Evolutionary conservation across 495 filamentous ascomycete genomes (phyloP).

Genomic region (Penicillium cosmopolitanum): DNA sequence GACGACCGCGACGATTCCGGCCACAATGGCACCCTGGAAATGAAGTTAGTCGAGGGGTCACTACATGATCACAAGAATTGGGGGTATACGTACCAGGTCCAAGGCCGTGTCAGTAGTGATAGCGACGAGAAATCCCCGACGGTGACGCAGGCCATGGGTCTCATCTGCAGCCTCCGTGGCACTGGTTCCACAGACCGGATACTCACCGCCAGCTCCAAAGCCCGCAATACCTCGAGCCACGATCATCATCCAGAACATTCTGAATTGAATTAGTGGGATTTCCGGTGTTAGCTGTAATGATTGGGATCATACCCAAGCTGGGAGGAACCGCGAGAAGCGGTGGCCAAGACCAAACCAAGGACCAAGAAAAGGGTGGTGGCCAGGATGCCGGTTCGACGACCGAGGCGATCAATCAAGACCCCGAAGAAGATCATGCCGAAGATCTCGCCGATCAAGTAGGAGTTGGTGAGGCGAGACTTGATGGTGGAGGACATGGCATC

Average conservation of each 20-base stretch:
- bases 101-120: conserved; percentile 37
- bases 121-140: conserved; percentile 37
- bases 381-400: conserved; percentile 33
- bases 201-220: conserved; percentile 54
- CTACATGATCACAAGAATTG: background rate
- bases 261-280: background rate
- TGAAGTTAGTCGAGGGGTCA: background rate
- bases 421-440: conserved; percentile 44
- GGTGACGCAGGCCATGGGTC: conserved; percentile 26
- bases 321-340: conserved; percentile 33
- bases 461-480: conserved; percentile 38
- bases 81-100: conserved; percentile 26
- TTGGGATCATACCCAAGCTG: conserved; percentile 26
- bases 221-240: conserved; percentile 56
- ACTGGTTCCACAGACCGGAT: conserved; percentile 48
- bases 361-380: conserved; percentile 32
- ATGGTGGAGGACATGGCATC: conserved; percentile 38
- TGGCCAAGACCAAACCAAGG: conserved; percentile 33
- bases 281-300: background rate
- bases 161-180: conserved; percentile 54
- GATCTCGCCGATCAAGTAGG: conserved; percentile 39
- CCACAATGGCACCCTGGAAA: conserved; percentile 33
- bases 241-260: conserved; percentile 61
- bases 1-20: conserved; percentile 37
- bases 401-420: conserved; percentile 34